These are phyloP conservation scores for Fusarium nanum DNA, from an alignment of 2,329 filamentous ascomycete genomes.

Conservation along the genomic window DNA sequence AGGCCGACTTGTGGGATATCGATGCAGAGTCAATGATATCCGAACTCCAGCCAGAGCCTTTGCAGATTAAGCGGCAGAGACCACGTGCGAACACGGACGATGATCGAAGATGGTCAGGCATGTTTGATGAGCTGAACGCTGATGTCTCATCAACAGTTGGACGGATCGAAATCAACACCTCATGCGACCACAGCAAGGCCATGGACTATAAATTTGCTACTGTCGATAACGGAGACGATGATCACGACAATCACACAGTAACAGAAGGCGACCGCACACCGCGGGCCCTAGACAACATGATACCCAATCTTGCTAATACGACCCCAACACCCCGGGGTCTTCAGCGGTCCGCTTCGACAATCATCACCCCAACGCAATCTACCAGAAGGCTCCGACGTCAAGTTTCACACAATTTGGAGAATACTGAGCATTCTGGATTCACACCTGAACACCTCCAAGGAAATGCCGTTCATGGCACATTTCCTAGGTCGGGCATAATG, in stretches of 20 bases:
- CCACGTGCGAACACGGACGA: constrained; percentile 9
- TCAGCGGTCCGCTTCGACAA: constrained; percentile 29
- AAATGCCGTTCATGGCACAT: background rate
- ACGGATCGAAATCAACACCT: constrained; percentile 8
- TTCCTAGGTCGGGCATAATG: constrained; percentile 28
- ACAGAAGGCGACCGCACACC: constrained; percentile 10
- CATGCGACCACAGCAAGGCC: background rate
- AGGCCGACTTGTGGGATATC: constrained; percentile 40
- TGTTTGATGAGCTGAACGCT: constrained; percentile 17
- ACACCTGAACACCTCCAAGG: constrained; percentile 34
- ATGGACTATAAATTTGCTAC: background rate
- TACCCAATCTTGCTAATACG: background rate
- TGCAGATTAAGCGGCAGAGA: constrained; percentile 36
- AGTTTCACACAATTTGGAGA: constrained; percentile 28
- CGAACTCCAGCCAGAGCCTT: constrained; percentile 43
- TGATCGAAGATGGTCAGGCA: constrained; percentile 28
- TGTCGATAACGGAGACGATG: background rate
- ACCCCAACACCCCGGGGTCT: constrained; percentile 13
- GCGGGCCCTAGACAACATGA: constrained; percentile 5
- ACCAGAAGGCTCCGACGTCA: constrained; percentile 14
- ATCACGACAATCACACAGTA: background rate
- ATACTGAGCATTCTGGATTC: constrained; percentile 36
- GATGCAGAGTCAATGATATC: constrained; percentile 33
- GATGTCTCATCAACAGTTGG: constrained; percentile 11
- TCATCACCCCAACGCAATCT: constrained; percentile 40